Base-by-base conservation (phyloP, 768 basidiomycete genomes). In the Tylopilus balloui region DNA sequence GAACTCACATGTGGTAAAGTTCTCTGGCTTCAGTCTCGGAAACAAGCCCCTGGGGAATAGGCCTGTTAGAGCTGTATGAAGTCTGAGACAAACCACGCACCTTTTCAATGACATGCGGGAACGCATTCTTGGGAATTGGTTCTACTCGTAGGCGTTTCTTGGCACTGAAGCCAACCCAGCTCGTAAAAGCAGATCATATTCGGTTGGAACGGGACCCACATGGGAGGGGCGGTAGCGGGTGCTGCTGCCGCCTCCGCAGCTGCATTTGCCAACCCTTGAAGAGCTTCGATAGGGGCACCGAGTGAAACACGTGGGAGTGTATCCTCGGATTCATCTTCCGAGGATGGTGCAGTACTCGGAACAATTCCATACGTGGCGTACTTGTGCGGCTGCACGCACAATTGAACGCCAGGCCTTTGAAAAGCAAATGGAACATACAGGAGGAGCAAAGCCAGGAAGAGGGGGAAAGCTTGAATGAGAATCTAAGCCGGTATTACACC, bases 191-290 rank as follows among this genome's bases (percentile, higher is more conserved):
- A 27, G 11, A 41, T 29, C 23, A 31, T 17, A 4, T 12, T n/a
- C n/a, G 25, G 19, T 10, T 17, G 23, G 24, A 19, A 19, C 4
- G 45, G 4, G 27, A 47, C 54, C 25, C 29, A 84, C 87, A 82
- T 79, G 19, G 84, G 78, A 14, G 82, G 64, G 37, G 80, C 74
- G 11, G 78, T 62, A 34, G 88, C 87, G 8, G 88, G 81, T 4
- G 79, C 88, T 11, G 88, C 86, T 1, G 91, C 89, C 7, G 93
- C 90, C 67, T 95, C 93, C 23, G 91, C 93, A 6, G 94, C 94
- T 1, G 93, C 94, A 64, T 96, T 93, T 24, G 94, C 94, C 44
- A 96, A 74, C 3, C 92, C 91, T 64, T 96, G 92, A 29, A 97
- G 73, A 12, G 94, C 94, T 63, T 96, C 92, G 47, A 95, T 94